Evolutionary conservation across 441 rosid species (phyloP).

Genomic region (Francoa sonchifolia): DNA sequence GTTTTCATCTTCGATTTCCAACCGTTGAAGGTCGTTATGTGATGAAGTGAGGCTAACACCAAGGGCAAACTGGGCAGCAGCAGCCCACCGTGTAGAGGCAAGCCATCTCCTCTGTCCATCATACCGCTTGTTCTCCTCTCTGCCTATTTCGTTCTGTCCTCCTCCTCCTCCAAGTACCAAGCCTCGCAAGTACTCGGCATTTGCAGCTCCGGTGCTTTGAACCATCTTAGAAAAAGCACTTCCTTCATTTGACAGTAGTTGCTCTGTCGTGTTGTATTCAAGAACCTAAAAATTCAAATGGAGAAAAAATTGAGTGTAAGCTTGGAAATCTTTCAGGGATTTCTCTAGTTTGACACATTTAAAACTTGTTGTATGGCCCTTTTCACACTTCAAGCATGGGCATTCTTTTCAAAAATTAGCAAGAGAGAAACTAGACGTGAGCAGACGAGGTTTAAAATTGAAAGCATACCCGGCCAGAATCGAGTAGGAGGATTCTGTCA

Average conservation of each 20-base stretch:
- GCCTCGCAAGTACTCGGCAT: constrained; percentile 74
- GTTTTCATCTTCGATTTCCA: constrained; percentile 51
- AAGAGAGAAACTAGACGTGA: not conserved
- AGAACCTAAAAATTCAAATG: constrained; percentile 39
- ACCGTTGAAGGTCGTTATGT: constrained; percentile 67
- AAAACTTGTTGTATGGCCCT: not conserved
- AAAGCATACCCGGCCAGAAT: constrained; percentile 61
- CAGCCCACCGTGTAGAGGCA: constrained; percentile 96
- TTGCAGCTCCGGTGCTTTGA: constrained; percentile 85
- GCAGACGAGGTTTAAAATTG: constrained; percentile 1
- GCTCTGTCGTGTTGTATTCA: constrained; percentile 65
- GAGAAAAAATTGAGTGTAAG: not conserved
- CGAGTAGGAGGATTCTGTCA: constrained; percentile 73
- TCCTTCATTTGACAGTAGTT: constrained; percentile 44
- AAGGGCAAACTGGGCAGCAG: constrained; percentile 82
- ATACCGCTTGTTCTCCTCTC: constrained; percentile 23
- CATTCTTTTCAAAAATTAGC: not conserved
- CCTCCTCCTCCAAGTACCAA: constrained; percentile 46
- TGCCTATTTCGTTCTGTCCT: constrained; percentile 17
- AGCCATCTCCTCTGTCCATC: constrained; percentile 66
- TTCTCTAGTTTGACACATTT: too few species aligned
- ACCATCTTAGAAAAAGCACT: constrained; percentile 92
- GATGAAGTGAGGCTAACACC: constrained; percentile 85
- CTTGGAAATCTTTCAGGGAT: too few species aligned
- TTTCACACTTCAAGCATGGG: not conserved